These are phyloP conservation scores for Neofusicoccum laricinum DNA, from an alignment of 2,329 filamentous ascomycete genomes.

Conservation along the genomic window DNA sequence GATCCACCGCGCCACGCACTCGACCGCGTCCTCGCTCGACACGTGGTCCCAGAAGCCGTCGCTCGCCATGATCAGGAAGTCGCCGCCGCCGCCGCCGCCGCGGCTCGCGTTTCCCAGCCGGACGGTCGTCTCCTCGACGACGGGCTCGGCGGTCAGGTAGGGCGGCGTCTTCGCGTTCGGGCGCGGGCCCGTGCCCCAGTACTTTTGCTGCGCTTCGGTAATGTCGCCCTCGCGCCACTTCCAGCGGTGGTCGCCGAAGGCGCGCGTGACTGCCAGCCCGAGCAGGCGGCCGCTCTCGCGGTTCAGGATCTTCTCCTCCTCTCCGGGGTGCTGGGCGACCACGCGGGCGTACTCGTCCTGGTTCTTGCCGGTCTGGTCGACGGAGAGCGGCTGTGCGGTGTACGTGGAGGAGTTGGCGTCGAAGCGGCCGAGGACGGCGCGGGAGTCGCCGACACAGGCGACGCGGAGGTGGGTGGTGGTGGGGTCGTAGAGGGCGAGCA, in stretches of 20 bases:
- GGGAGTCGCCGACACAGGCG: slow-evolving; percentile 66
- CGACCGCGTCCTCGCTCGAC: slow-evolving; percentile 56
- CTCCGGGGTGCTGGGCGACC: slow-evolving; percentile 53
- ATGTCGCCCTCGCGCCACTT: slow-evolving; percentile 60
- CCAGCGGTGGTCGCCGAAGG: slow-evolving; percentile 67
- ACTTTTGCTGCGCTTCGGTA: slow-evolving; percentile 44
- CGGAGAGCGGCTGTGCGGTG: slow-evolving; percentile 54
- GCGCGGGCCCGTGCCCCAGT: slow-evolving; percentile 48
- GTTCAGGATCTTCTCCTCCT: slow-evolving; percentile 52
- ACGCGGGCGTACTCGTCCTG: slow-evolving; percentile 56
- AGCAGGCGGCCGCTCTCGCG: slow-evolving; percentile 57
- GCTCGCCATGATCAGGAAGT: slow-evolving; percentile 65
- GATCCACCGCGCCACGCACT: slow-evolving; percentile 57
- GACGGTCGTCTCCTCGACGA: slow-evolving; percentile 57
- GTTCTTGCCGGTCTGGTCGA: slow-evolving; percentile 66
- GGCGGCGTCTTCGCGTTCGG: slow-evolving; percentile 55
- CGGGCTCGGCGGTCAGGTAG: slow-evolving; percentile 66
- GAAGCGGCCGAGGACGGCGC: slow-evolving; percentile 60
- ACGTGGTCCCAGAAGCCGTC: slow-evolving; percentile 67
- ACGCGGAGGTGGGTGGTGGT: slow-evolving; percentile 54
- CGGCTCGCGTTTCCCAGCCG: slow-evolving; percentile 32
- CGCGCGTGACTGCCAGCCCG: slow-evolving; percentile 61
- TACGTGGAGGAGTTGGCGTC: slow-evolving; percentile 46
- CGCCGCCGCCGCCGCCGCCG: slow-evolving; percentile 21
- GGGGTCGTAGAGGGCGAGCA: slow-evolving; percentile 62